Base-by-base conservation (phyloP, 305 asterid genomes). In the Plantago lanceolata region DNA sequence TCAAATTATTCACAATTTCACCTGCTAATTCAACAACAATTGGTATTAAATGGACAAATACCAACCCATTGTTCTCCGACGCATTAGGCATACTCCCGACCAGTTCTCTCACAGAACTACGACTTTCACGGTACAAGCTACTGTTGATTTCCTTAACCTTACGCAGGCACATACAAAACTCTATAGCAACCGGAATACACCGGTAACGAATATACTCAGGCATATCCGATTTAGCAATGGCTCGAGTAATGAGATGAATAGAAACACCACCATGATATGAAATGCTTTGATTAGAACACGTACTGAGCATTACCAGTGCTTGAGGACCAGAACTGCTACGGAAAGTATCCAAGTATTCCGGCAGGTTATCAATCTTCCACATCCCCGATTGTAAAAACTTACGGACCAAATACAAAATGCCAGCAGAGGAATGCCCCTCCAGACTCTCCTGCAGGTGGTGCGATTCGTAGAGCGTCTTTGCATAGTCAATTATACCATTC, bases 301-400 rank as follows among this genome's bases (percentile, higher is more conserved):
- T 73, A 24, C 79, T 82, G 50, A 84, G 86, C 89, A 78, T 82
- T 31, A 89, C 98, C 67, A 93, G 74, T 12, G 90, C 95, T 0
- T 82, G 81, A 0, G 98, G 86, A 0, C 78, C 97, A 16, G 78
- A 67, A 0, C 87, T 79, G 0, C 85, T 73, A 2, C 61, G 71
- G 64, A 93, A 84, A 65, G 89, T 82, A 73, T 83, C 82, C 47
- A 93, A 57, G 64, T 89, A 83, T 0, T 72, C 86, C 0, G 72
- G n/a, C 0, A 90, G 70, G 51, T 73, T 64, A 1, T 74, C 76
- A 71, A 93, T 82, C 63, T 58, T 17, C 63, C 63, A 58, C 28
- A 96, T 89, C 47, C 71, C 79, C 4, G 95, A 96, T 55, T 87
- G 89, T 0, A 24, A 24, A 24, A 24, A 24, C 55, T 81, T 0